Base-by-base conservation (phyloP, 805 yeast species). In the Cyberlindnera euphorbiiphila region DNA sequence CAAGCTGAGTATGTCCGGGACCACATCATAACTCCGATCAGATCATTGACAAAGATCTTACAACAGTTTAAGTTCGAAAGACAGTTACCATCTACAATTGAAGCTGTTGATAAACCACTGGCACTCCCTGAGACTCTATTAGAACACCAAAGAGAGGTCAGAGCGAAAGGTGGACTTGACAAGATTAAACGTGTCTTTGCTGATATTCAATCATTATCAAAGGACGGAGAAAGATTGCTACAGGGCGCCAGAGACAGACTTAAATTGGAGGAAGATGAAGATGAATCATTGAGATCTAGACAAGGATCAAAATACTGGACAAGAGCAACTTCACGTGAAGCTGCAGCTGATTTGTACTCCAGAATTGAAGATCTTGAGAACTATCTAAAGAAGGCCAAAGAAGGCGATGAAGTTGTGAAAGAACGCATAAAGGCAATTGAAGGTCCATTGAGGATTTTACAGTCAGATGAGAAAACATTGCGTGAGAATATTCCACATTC, bases 71-170 rank as follows among this genome's bases (percentile, higher is more conserved):
- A 81, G 4, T 62, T 69, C 0, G 74, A 68, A 13, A 51, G 72
- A 25, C 70, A 70, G n/a, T 56, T 85, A 1, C 84, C 86, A 0
- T 77, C 81, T 0, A 62, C 81, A 0, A 56, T 85, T 3, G 88
- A 83, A 36, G 63, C 82, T 0, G 51, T 81, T 1, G 75, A 76
- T 35, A 69, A 66, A 36, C 78, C 57, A 61, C 72, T 61, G 46
- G 68, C 66, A 16, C 53, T 83, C 0, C 93, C 95, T 0, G 67
- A 67, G 7, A 69, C 78, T 2, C 62, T 84, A 1, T 40, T 76
- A 0, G 71, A 70, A 9, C 79, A 79, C 42, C 71, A 76, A 8
- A 74, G 74, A 15, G 76, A 74, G 25, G 62, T 83, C 9, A 61
- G 65, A 6, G 55, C 70, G 2, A 49, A 60, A 26, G 85, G 87